Evolutionary conservation across 2,329 filamentous ascomycete genomes (phyloP).

Genomic region (Rhynchosporium secalis): DNA sequence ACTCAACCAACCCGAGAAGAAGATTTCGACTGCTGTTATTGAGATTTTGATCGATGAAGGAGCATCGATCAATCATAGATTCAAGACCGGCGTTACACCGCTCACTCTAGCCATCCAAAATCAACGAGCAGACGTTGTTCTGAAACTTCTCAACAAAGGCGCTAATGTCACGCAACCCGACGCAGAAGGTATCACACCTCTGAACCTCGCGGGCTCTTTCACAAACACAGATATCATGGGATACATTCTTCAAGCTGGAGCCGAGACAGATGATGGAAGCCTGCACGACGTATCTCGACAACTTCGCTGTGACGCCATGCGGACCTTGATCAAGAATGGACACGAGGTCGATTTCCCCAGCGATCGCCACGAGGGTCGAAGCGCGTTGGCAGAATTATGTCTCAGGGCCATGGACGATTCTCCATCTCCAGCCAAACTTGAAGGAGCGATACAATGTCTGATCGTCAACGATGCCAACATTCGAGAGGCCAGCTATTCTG

Average conservation of each 20-base stretch:
- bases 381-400: slow-evolving; percentile 64
- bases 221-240: slow-evolving; percentile 25
- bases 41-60: slow-evolving; percentile 53
- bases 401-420: slow-evolving; percentile 47
- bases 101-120: slow-evolving; percentile 21
- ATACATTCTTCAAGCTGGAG: slow-evolving; percentile 21
- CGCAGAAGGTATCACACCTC: slow-evolving; percentile 58
- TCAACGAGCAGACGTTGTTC: slow-evolving; percentile 25
- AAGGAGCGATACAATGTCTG: slow-evolving; percentile 57
- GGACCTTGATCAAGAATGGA: slow-evolving; percentile 56
- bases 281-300: slow-evolving; percentile 64
- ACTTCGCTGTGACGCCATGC: slow-evolving; percentile 57
- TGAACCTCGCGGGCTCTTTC: slow-evolving; percentile 49
- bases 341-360: slow-evolving; percentile 68
- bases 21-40: slow-evolving; percentile 59
- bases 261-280: slow-evolving; percentile 51
- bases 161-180: slow-evolving; percentile 62
- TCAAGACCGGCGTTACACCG: slow-evolving; percentile 23
- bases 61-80: slow-evolving; percentile 25
- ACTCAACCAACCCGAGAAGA: slow-evolving; percentile 63
- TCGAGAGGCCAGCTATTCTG: slow-evolving; percentile 35
- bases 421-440: slow-evolving; percentile 22
- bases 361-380: slow-evolving; percentile 61
- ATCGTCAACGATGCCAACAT: slow-evolving; percentile 58
- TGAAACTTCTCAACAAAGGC: slow-evolving; percentile 54